phyloP scores from a whole-genome alignment of 371 early-diverging fungal species.

The Choanephora cucurbitarum region DNA sequence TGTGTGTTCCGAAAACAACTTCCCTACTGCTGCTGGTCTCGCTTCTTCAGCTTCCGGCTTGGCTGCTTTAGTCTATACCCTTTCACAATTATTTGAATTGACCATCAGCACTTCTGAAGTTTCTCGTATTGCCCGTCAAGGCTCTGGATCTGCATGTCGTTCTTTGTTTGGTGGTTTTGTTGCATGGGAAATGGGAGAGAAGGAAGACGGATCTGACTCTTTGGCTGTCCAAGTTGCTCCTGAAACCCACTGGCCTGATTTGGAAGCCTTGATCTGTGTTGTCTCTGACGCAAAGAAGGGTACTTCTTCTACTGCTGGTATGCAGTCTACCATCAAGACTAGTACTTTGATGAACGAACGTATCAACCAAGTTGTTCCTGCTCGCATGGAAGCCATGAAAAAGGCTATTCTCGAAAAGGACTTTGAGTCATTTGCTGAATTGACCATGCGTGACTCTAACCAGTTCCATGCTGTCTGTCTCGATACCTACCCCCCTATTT shows the following conservation, averaged over 20 bases:
- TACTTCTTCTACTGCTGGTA: constrained; percentile 92
- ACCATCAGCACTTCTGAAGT: constrained; percentile 71
- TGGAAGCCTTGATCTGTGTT: constrained; percentile 93
- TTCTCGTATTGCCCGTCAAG: constrained; percentile 92
- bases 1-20: constrained; percentile 95
- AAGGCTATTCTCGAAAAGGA: constrained; percentile 83
- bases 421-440: constrained; percentile 88
- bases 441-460: constrained; percentile 98
- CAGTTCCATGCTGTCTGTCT: constrained; percentile 97
- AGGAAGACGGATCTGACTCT: constrained; percentile 84
- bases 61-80: constrained; percentile 89
- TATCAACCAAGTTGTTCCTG: constrained; percentile 79
- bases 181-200: constrained; percentile 90
- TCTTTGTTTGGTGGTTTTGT: constrained; percentile 97
- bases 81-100: constrained; percentile 80
- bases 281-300: constrained; percentile 93
- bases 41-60: constrained; percentile 99
- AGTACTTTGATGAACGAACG: constrained; percentile 87
- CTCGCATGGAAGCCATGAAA: constrained; percentile 85
- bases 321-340: constrained; percentile 95
- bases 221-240: constrained; percentile 89
- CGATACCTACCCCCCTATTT: constrained; percentile 94
- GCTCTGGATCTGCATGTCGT: constrained; percentile 97
- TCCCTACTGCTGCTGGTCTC: constrained; percentile 99
- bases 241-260: constrained; percentile 93